These are phyloP conservation scores for Strigomonas culicis DNA, from an alignment of 208 protist genomes.

Conservation along the genomic window DNA sequence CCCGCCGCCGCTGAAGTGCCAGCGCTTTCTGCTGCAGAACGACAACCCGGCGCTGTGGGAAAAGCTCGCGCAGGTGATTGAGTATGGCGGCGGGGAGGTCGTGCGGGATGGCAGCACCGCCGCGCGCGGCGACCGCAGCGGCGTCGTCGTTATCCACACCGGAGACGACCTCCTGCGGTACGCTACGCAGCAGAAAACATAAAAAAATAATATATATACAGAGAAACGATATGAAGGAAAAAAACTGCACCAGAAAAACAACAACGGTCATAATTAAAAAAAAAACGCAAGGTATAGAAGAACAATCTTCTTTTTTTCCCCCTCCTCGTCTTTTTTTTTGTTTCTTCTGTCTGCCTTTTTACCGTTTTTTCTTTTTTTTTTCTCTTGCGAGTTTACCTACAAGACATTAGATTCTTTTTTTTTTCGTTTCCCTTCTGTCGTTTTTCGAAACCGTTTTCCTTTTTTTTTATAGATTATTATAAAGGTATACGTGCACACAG, in stretches of 20 bases:
- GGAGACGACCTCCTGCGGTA: conserved; percentile 74
- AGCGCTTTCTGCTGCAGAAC: conserved; percentile 72
- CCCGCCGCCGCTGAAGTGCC: conserved; percentile 62
- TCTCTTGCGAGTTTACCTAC: neutral
- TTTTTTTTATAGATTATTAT: conserved; percentile 5
- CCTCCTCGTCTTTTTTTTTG: conserved; percentile 11
- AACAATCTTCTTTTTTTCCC: neutral
- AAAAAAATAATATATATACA: neutral
- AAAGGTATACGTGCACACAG: neutral
- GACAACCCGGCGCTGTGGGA: conserved; percentile 39
- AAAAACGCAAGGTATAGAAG: neutral
- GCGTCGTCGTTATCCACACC: conserved; percentile 65
- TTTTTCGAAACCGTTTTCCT: neutral
- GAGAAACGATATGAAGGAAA: neutral
- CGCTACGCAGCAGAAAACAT: conserved; percentile 34
- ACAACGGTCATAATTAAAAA: neutral
- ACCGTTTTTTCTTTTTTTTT: conserved; percentile 6
- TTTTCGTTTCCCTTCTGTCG: neutral
- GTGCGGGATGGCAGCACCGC: conserved; percentile 16
- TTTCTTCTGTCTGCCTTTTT: conserved; percentile 7
- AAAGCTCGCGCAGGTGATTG: conserved; percentile 72
- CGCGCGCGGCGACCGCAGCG: conserved; percentile 24
- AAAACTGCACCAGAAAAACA: neutral
- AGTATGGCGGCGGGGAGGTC: conserved; percentile 79
- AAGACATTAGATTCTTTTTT: neutral